Base-by-base conservation (phyloP, 2,329 filamentous ascomycete genomes). In the Stagonosporopsis cucurbitacearum region DNA sequence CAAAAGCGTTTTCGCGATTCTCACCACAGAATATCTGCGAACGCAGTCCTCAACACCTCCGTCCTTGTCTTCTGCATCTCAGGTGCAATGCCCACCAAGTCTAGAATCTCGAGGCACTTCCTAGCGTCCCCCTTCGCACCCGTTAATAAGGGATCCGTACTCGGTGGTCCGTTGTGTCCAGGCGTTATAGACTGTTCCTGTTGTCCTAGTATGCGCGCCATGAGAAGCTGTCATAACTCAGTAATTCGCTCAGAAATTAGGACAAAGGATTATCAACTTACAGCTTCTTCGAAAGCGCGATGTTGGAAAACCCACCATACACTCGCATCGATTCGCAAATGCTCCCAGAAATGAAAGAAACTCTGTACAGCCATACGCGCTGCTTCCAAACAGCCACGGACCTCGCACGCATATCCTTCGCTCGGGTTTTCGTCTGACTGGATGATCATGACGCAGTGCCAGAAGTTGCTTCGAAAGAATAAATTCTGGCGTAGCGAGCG, bases 261-360 rank as follows among this genome's bases (percentile, higher is more conserved):
- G 12, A 30, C 5, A 30, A 4, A 12, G 6, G 3, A 1, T 11
- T 2, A 1, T 11, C 1, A 20, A 89, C 90, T 75, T 85, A 90
- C 68, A 28, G 88, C 88, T 78, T 93, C 90, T 48, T 93, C 81
- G 68, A 93, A 93, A 0, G 90, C 90, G 1, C 90, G 80, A 70
- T 93, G 90, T 71, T 92, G 90, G 63, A 92, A 91, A 0, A 91
- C 89, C 90, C 90, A 94, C 90, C 90, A 93, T 0, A 92, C 89
- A 13, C 87, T 83, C 1, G 89, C 88, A 77, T 94, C 90, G 15
- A 80, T 79, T 63, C 88, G 85, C 59, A 92, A 86, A 12, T 91
- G 77, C 33, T 79, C 80, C 75, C 87, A 90, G 6, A 92, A 81
- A 54, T 92, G 81, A 72, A 93, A 92, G 70, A 92, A 94, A 1